Evolutionary conservation across 768 basidiomycete genomes (phyloP), one percentile per base, ranked within the genome.

Genomic region (Trametes sanguinea): DNA sequence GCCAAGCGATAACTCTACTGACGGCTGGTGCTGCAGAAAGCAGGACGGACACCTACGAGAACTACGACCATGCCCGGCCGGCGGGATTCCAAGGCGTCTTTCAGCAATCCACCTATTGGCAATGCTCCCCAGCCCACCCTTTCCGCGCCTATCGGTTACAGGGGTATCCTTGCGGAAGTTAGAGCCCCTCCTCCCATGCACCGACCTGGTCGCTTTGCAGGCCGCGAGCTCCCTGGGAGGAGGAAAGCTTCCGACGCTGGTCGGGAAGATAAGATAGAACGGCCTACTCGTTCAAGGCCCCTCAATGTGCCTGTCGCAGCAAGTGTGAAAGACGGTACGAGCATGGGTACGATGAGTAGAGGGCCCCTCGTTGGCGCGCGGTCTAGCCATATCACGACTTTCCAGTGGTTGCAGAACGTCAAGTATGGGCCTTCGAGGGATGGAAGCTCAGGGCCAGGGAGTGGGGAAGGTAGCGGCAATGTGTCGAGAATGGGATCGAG

Each of bases 381-480:
- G 65, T 75, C 77, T 43, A 76, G 80, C 11, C 76, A 79, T 46
- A 83, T 93, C 77, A 87, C 92, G 47, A 78, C 85, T 5, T 76
- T 89, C 43, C 79, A 83, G 2, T 94, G 92, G 92, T 69, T 92
- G 54, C 81, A 86, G 13, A 89, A 81, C 64, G 86, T 93, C 52
- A 88, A 85, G 63, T 85, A 89, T n/a, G 81, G 83, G 33, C 71
- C 72, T 65, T 73, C 35, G 1, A 37, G 83, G 54, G 83, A 85
- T 7, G 83, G 82, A 52, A 88, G 85, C 62, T 82, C 83, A 4
- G 81, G 85, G 14, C 78, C 78, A 3, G 79, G 80, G 11, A 85
- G 84, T 61, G 79, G 77, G 5, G 75, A 67, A 6, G 79, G 81
- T 13, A 78, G 83, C 63, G 79, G 76, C n/a, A 76, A 75, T 8